phyloP scores from a whole-genome alignment of 495 filamentous ascomycete species.

The Penicillium samsonianum region DNA sequence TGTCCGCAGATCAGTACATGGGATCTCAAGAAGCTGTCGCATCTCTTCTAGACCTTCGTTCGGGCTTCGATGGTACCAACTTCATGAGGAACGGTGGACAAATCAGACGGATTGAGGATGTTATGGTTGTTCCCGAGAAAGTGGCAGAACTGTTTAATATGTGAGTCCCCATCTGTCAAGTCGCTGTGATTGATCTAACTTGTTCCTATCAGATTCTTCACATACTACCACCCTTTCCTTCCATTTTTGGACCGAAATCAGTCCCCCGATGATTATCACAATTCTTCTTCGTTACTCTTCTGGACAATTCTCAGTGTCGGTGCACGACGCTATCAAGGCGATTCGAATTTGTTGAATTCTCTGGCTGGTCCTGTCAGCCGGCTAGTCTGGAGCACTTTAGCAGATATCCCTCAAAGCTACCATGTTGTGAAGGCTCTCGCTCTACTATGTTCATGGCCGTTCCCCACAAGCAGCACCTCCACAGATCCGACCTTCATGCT shows the following conservation, averaged over 20 bases:
- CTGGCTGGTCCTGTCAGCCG: slow-evolving; percentile 72
- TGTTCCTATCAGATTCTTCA: slow-evolving; percentile 59
- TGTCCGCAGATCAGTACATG: slow-evolving; percentile 63
- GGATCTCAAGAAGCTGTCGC: slow-evolving; percentile 83
- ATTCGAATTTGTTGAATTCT: slow-evolving; percentile 65
- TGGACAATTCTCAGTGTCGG: slow-evolving; percentile 87
- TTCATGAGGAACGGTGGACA: slow-evolving; percentile 50
- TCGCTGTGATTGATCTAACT: slow-evolving; percentile 15
- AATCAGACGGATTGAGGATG: slow-evolving; percentile 65
- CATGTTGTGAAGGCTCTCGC: slow-evolving; percentile 90
- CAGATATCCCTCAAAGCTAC: slow-evolving; percentile 81
- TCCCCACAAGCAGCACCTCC: slow-evolving; percentile 83
- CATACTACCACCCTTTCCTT: slow-evolving; percentile 80
- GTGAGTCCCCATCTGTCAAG: slow-evolving; percentile 34
- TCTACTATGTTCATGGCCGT: slow-evolving; percentile 86
- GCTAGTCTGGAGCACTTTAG: slow-evolving; percentile 78
- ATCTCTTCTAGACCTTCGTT: slow-evolving; percentile 72
- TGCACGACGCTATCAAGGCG: slow-evolving; percentile 68
- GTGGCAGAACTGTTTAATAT: slow-evolving; percentile 75
- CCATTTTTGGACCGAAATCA: slow-evolving; percentile 75
- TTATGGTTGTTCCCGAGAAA: slow-evolving; percentile 70
- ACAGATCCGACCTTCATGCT: slow-evolving; percentile 89
- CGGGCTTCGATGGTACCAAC: slow-evolving; percentile 52
- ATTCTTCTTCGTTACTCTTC: slow-evolving; percentile 73
- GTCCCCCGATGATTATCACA: slow-evolving; percentile 73